Evolutionary conservation across 169 alveolate genomes (phyloP).

Genomic region (Eimeria sp.): DNA sequence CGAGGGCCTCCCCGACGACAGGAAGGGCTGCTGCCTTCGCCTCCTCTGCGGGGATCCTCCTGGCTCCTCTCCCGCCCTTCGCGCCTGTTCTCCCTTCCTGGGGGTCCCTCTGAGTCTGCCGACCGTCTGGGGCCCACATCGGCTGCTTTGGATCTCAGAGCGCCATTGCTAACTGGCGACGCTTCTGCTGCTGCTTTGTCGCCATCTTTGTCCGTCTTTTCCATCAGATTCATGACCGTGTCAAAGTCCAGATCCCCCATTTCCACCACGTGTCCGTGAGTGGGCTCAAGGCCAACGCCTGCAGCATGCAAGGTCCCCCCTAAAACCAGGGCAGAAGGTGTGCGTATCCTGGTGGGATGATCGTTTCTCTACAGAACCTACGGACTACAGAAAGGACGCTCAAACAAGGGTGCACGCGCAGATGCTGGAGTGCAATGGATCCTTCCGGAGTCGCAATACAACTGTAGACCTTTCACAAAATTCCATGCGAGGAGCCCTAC

Average conservation of each 20-base stretch:
- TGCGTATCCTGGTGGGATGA: background rate
- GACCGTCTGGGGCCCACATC: constrained; percentile 29
- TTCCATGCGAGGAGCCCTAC: background rate
- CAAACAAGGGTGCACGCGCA: background rate
- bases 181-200: constrained; percentile 34
- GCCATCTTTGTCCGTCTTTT: constrained; percentile 37
- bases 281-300: background rate
- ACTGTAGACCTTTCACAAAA: background rate
- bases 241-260: constrained; percentile 74
- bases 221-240: constrained; percentile 56
- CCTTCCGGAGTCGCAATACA: background rate
- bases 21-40: constrained; percentile 29
- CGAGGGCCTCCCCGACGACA: constrained; percentile 37
- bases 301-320: constrained; percentile 33
- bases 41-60: constrained; percentile 7
- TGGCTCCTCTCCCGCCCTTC: constrained; percentile 70
- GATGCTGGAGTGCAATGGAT: background rate
- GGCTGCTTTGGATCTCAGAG: constrained; percentile 29
- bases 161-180: constrained; percentile 64
- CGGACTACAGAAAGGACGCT: background rate
- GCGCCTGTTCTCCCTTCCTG: constrained; percentile 40
- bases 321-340: background rate
- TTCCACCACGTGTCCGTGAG: constrained; percentile 25
- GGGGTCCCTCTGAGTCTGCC: constrained; percentile 36
- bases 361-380: background rate